These are phyloP conservation scores for Pseudogymnoascus verrucosus DNA, from an alignment of 2,329 filamentous ascomycete genomes.

Conservation along the genomic window DNA sequence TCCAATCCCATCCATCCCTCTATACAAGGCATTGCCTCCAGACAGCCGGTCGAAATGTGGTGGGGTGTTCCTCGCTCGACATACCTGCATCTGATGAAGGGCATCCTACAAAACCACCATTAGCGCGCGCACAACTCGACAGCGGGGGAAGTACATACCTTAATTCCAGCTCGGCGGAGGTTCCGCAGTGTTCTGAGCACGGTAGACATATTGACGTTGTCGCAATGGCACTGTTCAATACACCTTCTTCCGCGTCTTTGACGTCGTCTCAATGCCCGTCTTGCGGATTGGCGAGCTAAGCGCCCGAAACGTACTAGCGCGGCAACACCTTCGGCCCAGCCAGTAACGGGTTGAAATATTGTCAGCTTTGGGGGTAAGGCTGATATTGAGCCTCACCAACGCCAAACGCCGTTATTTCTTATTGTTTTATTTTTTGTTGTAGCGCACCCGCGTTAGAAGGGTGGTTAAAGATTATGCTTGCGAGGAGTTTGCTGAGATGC, in stretches of 20 bases:
- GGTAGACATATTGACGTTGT: constrained; percentile 70
- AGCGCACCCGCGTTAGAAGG: background rate
- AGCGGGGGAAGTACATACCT: constrained; percentile 47
- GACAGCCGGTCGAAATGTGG: constrained; percentile 12
- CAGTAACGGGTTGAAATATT: background rate
- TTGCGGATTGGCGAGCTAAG: background rate
- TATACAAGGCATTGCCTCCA: background rate
- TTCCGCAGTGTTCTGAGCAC: constrained; percentile 79
- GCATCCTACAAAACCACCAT: constrained; percentile 57
- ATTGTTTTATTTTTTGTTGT: background rate
- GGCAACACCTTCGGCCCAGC: background rate
- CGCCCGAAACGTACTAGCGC: constrained; percentile 1
- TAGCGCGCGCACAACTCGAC: constrained; percentile 15
- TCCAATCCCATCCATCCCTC: background rate
- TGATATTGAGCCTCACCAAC: constrained; percentile 4
- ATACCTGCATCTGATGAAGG: constrained; percentile 86
- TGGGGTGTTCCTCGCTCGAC: constrained; percentile 31
- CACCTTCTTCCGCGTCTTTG: constrained; percentile 1
- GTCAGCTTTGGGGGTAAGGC: background rate
- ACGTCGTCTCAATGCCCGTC: background rate
- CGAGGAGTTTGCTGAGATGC: constrained; percentile 28
- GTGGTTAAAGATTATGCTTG: constrained; percentile 25
- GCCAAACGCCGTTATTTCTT: background rate
- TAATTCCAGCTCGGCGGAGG: constrained; percentile 78
- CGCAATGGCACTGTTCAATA: constrained; percentile 15